Evolutionary conservation across 2,329 filamentous ascomycete genomes (phyloP).

Genomic region (Phyllosticta citrichinensis): DNA sequence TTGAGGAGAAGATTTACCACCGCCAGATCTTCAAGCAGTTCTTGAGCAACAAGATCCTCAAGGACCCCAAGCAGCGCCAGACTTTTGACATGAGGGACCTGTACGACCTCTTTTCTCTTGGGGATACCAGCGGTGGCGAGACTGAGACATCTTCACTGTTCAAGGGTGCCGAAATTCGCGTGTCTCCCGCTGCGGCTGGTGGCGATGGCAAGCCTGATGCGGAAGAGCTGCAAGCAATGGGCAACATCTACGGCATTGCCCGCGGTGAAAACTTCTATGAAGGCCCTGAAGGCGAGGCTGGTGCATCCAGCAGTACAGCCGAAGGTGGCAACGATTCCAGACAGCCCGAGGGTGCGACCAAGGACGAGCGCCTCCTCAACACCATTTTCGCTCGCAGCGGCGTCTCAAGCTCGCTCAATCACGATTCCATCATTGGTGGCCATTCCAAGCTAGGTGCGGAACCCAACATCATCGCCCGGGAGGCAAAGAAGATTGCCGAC

Average conservation of each 20-base stretch:
- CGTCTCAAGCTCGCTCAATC: constrained; percentile 84
- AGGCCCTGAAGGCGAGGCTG: constrained; percentile 5
- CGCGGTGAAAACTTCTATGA: constrained; percentile 34
- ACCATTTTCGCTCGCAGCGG: constrained; percentile 79
- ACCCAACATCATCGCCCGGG: constrained; percentile 65
- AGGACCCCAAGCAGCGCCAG: constrained; percentile 85
- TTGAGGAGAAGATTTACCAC: constrained; percentile 98
- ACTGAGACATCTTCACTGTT: constrained; percentile 84
- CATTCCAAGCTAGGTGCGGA: constrained; percentile 55
- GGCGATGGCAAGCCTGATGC: neutral
- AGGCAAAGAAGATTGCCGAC: constrained; percentile 70
- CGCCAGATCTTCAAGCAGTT: constrained; percentile 98
- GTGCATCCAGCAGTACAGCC: constrained; percentile 15
- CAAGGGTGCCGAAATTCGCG: constrained; percentile 57
- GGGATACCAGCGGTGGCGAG: constrained; percentile 44
- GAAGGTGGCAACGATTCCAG: neutral
- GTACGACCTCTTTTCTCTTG: constrained; percentile 82
- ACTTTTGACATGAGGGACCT: constrained; percentile 84
- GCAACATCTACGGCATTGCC: constrained; percentile 31
- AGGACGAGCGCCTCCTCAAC: constrained; percentile 64
- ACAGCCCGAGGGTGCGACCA: constrained; percentile 14
- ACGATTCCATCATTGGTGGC: constrained; percentile 68
- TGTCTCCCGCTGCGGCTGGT: neutral
- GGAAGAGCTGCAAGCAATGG: constrained; percentile 11
- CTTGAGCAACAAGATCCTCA: constrained; percentile 89